Evolutionary conservation across 768 basidiomycete genomes (phyloP).

Genomic region (Pleurotus tuber-regium): DNA sequence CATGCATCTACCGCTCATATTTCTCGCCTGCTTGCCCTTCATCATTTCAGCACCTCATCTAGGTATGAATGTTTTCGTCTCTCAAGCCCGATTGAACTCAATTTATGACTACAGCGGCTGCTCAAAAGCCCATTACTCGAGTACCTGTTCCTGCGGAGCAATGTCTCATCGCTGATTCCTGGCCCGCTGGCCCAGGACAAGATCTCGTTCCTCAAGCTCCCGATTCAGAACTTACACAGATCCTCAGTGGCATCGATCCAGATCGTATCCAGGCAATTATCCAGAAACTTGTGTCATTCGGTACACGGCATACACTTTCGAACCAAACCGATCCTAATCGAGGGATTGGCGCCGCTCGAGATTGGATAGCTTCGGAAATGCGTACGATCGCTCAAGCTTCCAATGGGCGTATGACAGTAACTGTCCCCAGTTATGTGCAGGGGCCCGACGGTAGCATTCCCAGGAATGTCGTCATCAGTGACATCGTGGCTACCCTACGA

Average conservation of each 20-base stretch:
- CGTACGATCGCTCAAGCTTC: slow-evolving; percentile 34
- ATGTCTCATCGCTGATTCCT: slow-evolving; percentile 25
- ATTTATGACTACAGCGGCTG: neutral
- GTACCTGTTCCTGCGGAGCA: slow-evolving; percentile 3
- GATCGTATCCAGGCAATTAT: slow-evolving; percentile 45
- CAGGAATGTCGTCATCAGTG: slow-evolving; percentile 44
- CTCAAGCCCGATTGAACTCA: neutral
- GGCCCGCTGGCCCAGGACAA: slow-evolving; percentile 52
- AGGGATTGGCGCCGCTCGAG: slow-evolving; percentile 53
- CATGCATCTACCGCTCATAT: neutral
- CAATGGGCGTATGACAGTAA: slow-evolving; percentile 40
- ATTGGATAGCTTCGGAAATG: slow-evolving; percentile 53
- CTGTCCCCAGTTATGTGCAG: slow-evolving; percentile 47
- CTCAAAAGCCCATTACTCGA: slow-evolving; percentile 9
- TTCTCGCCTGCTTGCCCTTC: neutral
- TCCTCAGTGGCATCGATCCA: slow-evolving; percentile 45
- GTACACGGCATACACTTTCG: slow-evolving; percentile 53
- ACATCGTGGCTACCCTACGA: slow-evolving; percentile 48
- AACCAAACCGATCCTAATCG: slow-evolving; percentile 51
- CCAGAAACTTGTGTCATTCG: slow-evolving; percentile 51
- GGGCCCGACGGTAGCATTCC: slow-evolving; percentile 32
- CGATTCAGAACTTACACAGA: slow-evolving; percentile 38
- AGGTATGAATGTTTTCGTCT: neutral
- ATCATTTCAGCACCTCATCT: neutral
- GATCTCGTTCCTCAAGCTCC: slow-evolving; percentile 40